phyloP scores from a whole-genome alignment of 768 basidiomycete species.

The Boletus eberwhitei region DNA sequence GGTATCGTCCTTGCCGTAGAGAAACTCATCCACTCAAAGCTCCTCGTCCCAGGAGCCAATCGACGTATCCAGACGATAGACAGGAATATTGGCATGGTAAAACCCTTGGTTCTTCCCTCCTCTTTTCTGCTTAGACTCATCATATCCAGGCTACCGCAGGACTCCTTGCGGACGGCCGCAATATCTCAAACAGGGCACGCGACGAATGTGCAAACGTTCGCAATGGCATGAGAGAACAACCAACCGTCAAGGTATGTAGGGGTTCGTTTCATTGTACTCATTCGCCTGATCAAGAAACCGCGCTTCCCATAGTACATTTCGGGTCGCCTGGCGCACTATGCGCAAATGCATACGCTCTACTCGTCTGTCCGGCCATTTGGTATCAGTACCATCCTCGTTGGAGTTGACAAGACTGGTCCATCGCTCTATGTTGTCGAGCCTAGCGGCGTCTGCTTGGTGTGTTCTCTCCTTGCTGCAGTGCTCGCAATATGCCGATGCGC shows the following conservation, averaged over 20 bases:
- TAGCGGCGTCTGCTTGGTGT: conserved; percentile 85
- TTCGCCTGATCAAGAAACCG: not conserved
- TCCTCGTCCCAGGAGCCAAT: conserved; percentile 90
- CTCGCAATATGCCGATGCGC: not conserved
- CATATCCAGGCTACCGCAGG: conserved; percentile 80
- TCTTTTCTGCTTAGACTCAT: not conserved
- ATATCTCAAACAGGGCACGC: conserved; percentile 78
- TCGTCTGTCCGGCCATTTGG: conserved; percentile 98
- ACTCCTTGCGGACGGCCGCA: conserved; percentile 88
- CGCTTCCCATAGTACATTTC: conserved; percentile 45
- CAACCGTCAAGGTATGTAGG: conserved; percentile 70
- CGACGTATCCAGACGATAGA: conserved; percentile 92
- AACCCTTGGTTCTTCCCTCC: conserved; percentile 11
- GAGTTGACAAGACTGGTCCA: conserved; percentile 86
- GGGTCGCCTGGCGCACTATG: conserved; percentile 83
- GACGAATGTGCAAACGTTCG: conserved; percentile 78
- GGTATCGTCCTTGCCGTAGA: conserved; percentile 96
- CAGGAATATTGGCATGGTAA: conserved; percentile 87
- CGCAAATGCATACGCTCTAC: conserved; percentile 95
- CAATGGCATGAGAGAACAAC: conserved; percentile 66
- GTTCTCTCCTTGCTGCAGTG: conserved; percentile 26
- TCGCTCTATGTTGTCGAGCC: conserved; percentile 90
- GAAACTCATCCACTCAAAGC: conserved; percentile 94
- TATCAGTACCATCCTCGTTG: conserved; percentile 86
- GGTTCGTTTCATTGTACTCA: not conserved